phyloP scores from a whole-genome alignment of 768 basidiomycete genomes.

The Clathrus columnatus region DNA sequence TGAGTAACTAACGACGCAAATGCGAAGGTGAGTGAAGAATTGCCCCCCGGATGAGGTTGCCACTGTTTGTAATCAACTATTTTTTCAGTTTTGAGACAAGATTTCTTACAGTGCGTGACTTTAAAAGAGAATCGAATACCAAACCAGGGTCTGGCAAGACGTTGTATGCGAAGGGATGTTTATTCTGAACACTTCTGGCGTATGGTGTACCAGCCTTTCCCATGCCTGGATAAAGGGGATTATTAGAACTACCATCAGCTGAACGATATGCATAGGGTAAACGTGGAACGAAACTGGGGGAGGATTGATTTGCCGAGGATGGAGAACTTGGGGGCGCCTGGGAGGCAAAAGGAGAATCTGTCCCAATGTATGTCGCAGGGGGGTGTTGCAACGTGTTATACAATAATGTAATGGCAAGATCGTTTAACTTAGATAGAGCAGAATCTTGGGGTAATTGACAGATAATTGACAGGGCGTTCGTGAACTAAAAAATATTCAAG shows the following conservation, averaged over 20 bases:
- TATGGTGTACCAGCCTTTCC: slow-evolving; percentile 59
- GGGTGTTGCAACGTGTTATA: slow-evolving; percentile 11
- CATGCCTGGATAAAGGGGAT: slow-evolving; percentile 41
- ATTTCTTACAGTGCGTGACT: slow-evolving; percentile 19
- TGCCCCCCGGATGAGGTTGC: slow-evolving; percentile 51
- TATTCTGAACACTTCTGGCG: slow-evolving; percentile 42
- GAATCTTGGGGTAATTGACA: slow-evolving; percentile 11
- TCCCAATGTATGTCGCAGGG: not conserved
- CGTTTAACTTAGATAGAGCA: not conserved
- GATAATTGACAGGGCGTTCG: slow-evolving; percentile 13
- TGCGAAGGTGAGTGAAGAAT: slow-evolving; percentile 70
- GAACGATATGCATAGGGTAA: slow-evolving; percentile 44
- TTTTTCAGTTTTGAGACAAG: not conserved
- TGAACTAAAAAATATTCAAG: slow-evolving; percentile 16
- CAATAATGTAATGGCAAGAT: slow-evolving; percentile 17
- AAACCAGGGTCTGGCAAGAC: slow-evolving; percentile 41
- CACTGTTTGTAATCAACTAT: slow-evolving; percentile 20
- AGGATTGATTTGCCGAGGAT: too few species aligned
- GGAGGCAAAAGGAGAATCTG: too few species aligned
- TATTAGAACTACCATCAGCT: slow-evolving; percentile 58
- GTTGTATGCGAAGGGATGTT: slow-evolving; percentile 29
- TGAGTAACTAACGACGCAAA: slow-evolving; percentile 74
- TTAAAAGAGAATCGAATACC: slow-evolving; percentile 32
- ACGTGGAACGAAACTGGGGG: too few species aligned
- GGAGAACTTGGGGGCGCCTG: too few species aligned